A percentile compares a stretch with the other conserved stretches of the same genome.
These are phyloP conservation scores for Stemphylium vesicarium DNA, from an alignment of 2,329 filamentous ascomycete species.

Conservation along the genomic window DNA sequence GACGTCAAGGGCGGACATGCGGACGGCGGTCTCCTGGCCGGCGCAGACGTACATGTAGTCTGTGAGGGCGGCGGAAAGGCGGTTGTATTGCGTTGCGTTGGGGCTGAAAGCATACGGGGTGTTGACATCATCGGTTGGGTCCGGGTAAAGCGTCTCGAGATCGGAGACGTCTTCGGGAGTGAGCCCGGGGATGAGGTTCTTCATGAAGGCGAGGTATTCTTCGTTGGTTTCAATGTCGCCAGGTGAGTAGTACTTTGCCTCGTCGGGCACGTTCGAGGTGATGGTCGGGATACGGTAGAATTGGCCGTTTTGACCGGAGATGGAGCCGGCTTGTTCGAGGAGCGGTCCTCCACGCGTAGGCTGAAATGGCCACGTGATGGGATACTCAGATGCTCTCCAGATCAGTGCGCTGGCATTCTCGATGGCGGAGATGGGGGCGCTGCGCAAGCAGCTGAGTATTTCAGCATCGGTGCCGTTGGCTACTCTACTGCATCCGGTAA, in stretches of 20 bases:
- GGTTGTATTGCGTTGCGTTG: slow-evolving; percentile 54
- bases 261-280: slow-evolving; percentile 44
- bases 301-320: slow-evolving; percentile 26
- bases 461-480: slow-evolving; percentile 36
- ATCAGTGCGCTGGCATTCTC: slow-evolving; percentile 44
- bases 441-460: slow-evolving; percentile 49
- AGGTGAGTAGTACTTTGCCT: slow-evolving; percentile 33
- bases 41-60: slow-evolving; percentile 57
- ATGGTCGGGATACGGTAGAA: slow-evolving; percentile 36
- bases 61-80: slow-evolving; percentile 50
- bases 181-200: slow-evolving; percentile 31
- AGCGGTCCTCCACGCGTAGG: slow-evolving; percentile 52
- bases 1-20: slow-evolving; percentile 41
- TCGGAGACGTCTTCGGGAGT: slow-evolving; percentile 22
- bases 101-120: slow-evolving; percentile 50
- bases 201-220: slow-evolving; percentile 41
- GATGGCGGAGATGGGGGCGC: slow-evolving; percentile 47
- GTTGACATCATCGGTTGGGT: slow-evolving; percentile 23
- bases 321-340: slow-evolving; percentile 54
- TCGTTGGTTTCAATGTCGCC: slow-evolving; percentile 40
- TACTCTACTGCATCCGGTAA: slow-evolving; percentile 25
- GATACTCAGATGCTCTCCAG: slow-evolving; percentile 42
- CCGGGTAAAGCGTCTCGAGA: slow-evolving; percentile 34
- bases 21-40: slow-evolving; percentile 53
- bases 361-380: slow-evolving; percentile 57